These are phyloP conservation scores for Russula sp. DNA, from an alignment of 768 basidiomycete genomes.

Conservation along the genomic window DNA sequence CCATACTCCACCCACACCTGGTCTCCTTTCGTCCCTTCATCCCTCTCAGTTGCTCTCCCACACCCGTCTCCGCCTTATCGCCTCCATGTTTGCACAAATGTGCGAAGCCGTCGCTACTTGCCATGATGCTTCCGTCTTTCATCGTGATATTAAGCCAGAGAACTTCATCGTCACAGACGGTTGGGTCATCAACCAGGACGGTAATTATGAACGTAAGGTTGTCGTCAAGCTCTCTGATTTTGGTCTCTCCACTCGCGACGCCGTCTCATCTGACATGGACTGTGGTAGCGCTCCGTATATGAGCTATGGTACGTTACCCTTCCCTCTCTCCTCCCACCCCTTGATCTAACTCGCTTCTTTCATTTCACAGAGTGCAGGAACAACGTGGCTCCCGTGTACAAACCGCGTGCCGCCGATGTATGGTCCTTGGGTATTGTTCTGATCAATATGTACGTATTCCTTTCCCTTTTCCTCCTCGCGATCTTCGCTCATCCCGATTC, in stretches of 20 bases:
- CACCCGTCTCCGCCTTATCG: constrained; percentile 84
- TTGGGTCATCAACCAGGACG: constrained; percentile 45
- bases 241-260: constrained; percentile 86
- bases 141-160: constrained; percentile 98
- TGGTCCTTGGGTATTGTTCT: constrained; percentile 99
- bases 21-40: constrained; percentile 76
- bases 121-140: constrained; percentile 85
- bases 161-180: constrained; percentile 95
- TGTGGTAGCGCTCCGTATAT: constrained; percentile 99
- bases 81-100: constrained; percentile 98
- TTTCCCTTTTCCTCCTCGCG: constrained; percentile 4
- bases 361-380: constrained; percentile 81
- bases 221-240: constrained; percentile 97
- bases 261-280: constrained; percentile 91
- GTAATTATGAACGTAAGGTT: constrained; percentile 72
- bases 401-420: constrained; percentile 91
- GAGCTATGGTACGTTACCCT: constrained; percentile 72
- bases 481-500: constrained; percentile 12
- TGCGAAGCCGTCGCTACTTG: constrained; percentile 95
- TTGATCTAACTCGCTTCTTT: constrained; percentile 5
- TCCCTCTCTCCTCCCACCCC: constrained; percentile 12
- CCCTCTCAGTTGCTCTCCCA: constrained; percentile 77
- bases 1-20: constrained; percentile 88
- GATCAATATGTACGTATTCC: constrained; percentile 79
- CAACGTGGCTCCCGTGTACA: constrained; percentile 91